Evolutionary conservation across 176 grass and related monocot genomes (phyloP), one percentile per base, ranked within the genome.

Genomic region (Juncus inflexus): DNA sequence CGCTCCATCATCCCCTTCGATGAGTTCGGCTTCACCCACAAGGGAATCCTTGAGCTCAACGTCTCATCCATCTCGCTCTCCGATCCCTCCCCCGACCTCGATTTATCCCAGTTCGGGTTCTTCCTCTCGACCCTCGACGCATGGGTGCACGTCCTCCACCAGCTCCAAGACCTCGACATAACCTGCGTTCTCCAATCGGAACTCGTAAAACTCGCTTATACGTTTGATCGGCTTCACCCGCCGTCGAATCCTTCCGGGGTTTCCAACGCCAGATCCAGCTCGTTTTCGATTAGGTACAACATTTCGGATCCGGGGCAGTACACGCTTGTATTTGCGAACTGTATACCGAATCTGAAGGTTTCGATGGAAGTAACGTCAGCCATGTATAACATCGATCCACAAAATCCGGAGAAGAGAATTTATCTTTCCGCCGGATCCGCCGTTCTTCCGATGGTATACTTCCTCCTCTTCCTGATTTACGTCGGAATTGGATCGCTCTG

Each of bases 271-370:
- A 82, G 92, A 42, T 91, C 92, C 15, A 83, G 84, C n/a, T 83
- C 92, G 15, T 86, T 91, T 87, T 78, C 63, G 50, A 4, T 12
- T 42, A 4, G 62, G 36, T 71, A 83, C 75, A 54, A 0, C 64
- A 67, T 87, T 63, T 5, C 58, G 40, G 82, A 89, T 14, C 85
- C 85, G 2, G 94, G 94, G 1, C 94, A 89, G 83, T 92, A 92
- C 77, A 92, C 94, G 11, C 94, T 99, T 55, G 82, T 92, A 49
- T 99, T 99, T 52, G 94, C 94, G 70, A 91, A 99, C 74, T 99
- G 94, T 77, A 83, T 92, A 66, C 61, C 82, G 45, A 65, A 69
- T 9, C 35, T 92, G 53, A 75, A 78, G 55, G 85, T 92, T 77
- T 86, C 73, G 67, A 99, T 99, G 94, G 76, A 76, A 11, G 78